phyloP scores from a whole-genome alignment of 352 stramenopile species.

The Phytopythium helicoides region DNA sequence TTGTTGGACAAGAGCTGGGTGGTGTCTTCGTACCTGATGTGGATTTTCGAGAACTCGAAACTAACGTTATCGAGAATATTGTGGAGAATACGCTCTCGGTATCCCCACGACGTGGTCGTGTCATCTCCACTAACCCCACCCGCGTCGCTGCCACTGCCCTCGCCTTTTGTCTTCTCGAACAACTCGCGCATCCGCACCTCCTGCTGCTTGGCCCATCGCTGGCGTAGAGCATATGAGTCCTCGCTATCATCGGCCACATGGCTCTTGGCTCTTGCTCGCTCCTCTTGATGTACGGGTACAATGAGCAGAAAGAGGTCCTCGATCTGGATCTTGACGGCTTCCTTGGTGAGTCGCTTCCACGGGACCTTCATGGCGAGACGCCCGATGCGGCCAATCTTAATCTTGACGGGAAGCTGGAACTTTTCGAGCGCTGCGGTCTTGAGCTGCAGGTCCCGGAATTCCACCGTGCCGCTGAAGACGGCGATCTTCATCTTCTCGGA shows the following conservation, averaged over 20 bases:
- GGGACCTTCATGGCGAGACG: conserved; percentile 77
- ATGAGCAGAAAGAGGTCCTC: conserved; percentile 78
- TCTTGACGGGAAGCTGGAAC: conserved; percentile 73
- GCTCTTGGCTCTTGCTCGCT: conserved; percentile 32
- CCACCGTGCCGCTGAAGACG: conserved; percentile 79
- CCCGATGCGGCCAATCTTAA: conserved; percentile 70
- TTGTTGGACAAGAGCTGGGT: conserved; percentile 57
- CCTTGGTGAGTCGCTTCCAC: conserved; percentile 81
- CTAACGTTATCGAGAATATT: conserved; percentile 84
- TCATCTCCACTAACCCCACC: conserved; percentile 18
- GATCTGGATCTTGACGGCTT: conserved; percentile 72
- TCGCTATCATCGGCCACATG: conserved; percentile 25
- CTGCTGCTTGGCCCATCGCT: conserved; percentile 80
- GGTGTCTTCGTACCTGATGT: conserved; percentile 82
- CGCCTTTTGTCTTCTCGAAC: conserved; percentile 63
- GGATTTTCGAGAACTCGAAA: conserved; percentile 80
- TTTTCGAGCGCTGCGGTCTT: conserved; percentile 66
- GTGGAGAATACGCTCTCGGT: conserved; percentile 79
- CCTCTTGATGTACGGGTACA: conserved; percentile 59
- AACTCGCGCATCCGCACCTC: conserved; percentile 76
- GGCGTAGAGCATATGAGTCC: conserved; percentile 62
- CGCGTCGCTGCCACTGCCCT: conserved; percentile 19
- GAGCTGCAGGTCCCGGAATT: conserved; percentile 78
- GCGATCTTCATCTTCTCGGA: conserved; percentile 88
- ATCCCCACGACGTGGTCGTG: conserved; percentile 62